Evolutionary conservation across 1,284 basidiomycete genomes (phyloP).

Genomic region (Nidula niveotomentosa): DNA sequence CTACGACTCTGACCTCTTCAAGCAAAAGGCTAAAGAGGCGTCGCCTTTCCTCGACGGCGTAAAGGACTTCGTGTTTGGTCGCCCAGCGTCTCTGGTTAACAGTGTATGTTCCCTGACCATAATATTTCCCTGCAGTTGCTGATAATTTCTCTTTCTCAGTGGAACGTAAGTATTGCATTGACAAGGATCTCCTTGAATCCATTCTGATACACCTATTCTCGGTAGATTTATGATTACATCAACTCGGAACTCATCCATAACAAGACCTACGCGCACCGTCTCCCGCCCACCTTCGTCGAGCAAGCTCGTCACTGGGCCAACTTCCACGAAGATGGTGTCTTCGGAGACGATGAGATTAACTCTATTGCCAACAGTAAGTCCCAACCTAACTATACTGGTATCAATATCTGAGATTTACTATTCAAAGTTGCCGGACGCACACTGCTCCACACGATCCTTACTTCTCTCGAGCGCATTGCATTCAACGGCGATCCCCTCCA

Average conservation of each 20-base stretch:
- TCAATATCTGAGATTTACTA: not conserved
- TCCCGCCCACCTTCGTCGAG: slow-evolving; percentile 67
- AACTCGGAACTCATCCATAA: slow-evolving; percentile 79
- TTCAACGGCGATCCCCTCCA: slow-evolving; percentile 80
- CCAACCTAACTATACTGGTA: slow-evolving; percentile 1
- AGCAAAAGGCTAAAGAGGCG: slow-evolving; percentile 52
- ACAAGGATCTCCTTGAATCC: not conserved
- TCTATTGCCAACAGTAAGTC: slow-evolving; percentile 76
- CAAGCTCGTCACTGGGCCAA: slow-evolving; percentile 73
- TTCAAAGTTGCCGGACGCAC: slow-evolving; percentile 75
- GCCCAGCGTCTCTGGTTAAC: slow-evolving; percentile 67
- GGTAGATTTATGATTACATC: slow-evolving; percentile 74
- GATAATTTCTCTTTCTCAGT: slow-evolving; percentile 33
- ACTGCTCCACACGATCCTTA: slow-evolving; percentile 68
- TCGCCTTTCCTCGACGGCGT: slow-evolving; percentile 65
- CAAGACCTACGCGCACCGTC: slow-evolving; percentile 71
- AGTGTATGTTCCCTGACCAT: slow-evolving; percentile 42
- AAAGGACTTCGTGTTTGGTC: slow-evolving; percentile 68
- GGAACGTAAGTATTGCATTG: slow-evolving; percentile 52
- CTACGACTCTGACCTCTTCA: slow-evolving; percentile 64
- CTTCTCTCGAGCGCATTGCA: slow-evolving; percentile 70
- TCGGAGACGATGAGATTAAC: slow-evolving; percentile 58
- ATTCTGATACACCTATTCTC: not conserved
- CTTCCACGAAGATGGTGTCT: slow-evolving; percentile 79
- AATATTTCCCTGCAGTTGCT: not conserved